Evolutionary conservation across 2,329 filamentous ascomycete genomes (phyloP), one percentile per base, ranked within the genome.

Genomic region (Ilyonectria robusta): DNA sequence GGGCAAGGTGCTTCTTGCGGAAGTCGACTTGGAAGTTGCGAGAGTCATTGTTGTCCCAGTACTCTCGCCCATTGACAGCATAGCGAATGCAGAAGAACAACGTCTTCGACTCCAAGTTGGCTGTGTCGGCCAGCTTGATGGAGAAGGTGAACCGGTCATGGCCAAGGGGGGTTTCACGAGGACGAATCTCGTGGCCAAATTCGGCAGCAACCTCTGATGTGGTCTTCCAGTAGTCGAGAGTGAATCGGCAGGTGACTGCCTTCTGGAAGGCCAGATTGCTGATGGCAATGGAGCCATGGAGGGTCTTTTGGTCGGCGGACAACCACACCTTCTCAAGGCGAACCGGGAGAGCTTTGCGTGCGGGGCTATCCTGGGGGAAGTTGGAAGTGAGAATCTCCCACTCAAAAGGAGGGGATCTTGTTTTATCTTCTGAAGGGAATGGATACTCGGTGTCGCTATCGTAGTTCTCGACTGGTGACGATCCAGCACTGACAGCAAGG

Each of bases 181-280:
- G 89, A 48, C 90, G 89, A 51, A 95, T 88, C 81, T 96, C 93
- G 68, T 93, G 89, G 78, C 91, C 92, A 83, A 89, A 99, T 75
- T 98, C 94, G n/a, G 94, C 95, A 42, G 88, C 87, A 2, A 98
- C 93, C 79, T 99, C 96, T 1, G 96, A 99, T 0, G 95, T 97
- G 0, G 96, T 99, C 86, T 97, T 97, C 96, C 96, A 99, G 83
- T 97, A 96, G 80, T 99, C 96, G 53, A 98, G 88, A 0, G 96
- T 99, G 81, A 99, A 99, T 57, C 96, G 91, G 79, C 94, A 95
- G n/a, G 92, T 90, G 60, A 99, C 94, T 6, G 86, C 81, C 82
- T 99, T 99, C 60, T 95, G 89, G 82, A 97, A 99, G 0, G 94
- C 90, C 48, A 98, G 82, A 81, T 99, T 99, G 78, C 92, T 91